phyloP scores from a whole-genome alignment of 352 stramenopile species.

The Pythium monospermum region DNA sequence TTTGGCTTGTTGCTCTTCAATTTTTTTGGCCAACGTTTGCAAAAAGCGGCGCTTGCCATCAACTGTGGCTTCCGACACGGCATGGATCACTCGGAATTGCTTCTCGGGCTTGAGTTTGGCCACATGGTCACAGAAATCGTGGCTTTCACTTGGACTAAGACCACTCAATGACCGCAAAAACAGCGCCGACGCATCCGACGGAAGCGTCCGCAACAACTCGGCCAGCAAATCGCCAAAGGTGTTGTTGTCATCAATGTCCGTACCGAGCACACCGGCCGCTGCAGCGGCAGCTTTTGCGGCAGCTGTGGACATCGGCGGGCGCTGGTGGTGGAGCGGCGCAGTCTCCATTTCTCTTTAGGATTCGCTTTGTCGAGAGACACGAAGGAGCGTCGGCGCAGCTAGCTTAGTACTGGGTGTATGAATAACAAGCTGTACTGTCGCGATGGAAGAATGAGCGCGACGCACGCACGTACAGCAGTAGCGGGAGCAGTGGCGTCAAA shows the following conservation, averaged over 20 bases:
- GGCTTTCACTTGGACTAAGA: slow-evolving; percentile 60
- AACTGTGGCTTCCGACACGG: slow-evolving; percentile 72
- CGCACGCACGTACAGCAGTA: neutral
- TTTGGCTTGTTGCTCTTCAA: slow-evolving; percentile 56
- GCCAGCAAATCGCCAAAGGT: slow-evolving; percentile 74
- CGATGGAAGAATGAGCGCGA: slow-evolving; percentile 3
- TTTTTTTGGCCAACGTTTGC: slow-evolving; percentile 61
- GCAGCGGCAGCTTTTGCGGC: slow-evolving; percentile 16
- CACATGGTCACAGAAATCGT: slow-evolving; percentile 76
- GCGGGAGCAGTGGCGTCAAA: too few relatives aligned
- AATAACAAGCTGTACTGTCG: neutral
- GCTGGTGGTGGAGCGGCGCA: neutral
- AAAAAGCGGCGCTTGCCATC: slow-evolving; percentile 82
- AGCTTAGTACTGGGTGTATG: neutral
- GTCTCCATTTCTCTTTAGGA: neutral
- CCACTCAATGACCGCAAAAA: slow-evolving; percentile 78
- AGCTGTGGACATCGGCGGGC: slow-evolving; percentile 16
- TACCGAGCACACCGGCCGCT: slow-evolving; percentile 8
- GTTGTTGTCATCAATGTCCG: slow-evolving; percentile 23
- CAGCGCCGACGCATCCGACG: slow-evolving; percentile 57
- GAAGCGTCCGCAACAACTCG: slow-evolving; percentile 67
- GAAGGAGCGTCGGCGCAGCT: neutral
- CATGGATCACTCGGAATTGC: slow-evolving; percentile 83
- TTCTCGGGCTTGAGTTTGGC: slow-evolving; percentile 70
- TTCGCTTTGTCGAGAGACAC: neutral